A percentile compares a stretch with the other conserved stretches of the same genome.
phyloP scores from a whole-genome alignment of 2,329 filamentous ascomycete species.

The Hypoxylon rubiginosum region DNA sequence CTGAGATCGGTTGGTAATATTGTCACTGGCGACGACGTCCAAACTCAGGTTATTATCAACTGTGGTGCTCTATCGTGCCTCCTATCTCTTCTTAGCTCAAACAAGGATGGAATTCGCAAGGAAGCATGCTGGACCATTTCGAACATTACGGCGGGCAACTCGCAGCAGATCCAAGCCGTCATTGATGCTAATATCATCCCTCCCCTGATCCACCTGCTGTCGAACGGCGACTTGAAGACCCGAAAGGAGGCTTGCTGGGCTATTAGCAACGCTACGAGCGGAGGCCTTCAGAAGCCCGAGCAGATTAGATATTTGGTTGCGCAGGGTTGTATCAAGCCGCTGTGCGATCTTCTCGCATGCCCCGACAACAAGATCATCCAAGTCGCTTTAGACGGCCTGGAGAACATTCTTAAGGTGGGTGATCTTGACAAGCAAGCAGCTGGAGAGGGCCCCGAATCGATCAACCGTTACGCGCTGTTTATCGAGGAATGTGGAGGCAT shows the following conservation, averaged over 20 bases:
- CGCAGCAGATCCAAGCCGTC: constrained; percentile 95
- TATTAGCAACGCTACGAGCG: constrained; percentile 97
- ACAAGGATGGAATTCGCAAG: constrained; percentile 98
- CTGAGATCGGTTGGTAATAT: constrained; percentile 98
- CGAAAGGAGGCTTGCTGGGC: constrained; percentile 99
- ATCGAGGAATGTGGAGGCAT: constrained; percentile 99
- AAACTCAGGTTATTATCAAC: constrained; percentile 99
- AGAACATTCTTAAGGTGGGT: constrained; percentile 99
- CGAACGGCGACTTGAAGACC: constrained; percentile 98
- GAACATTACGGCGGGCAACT: constrained; percentile 98
- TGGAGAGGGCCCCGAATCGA: constrained; percentile 78
- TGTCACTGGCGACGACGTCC: constrained; percentile 97
- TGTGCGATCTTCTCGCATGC: constrained; percentile 94
- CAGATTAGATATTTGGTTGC: constrained; percentile 96
- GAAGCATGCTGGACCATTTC: constrained; percentile 99
- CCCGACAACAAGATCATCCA: constrained; percentile 99
- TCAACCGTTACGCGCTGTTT: constrained; percentile 97
- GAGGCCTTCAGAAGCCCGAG: constrained; percentile 97
- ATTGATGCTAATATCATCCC: constrained; percentile 98
- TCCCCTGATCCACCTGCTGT: constrained; percentile 93
- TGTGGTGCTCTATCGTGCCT: constrained; percentile 92
- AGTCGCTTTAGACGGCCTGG: constrained; percentile 94
- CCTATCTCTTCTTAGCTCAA: constrained; percentile 93
- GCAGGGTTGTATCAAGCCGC: constrained; percentile 95
- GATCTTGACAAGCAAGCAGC: constrained; percentile 97